Base-by-base conservation (phyloP, 768 basidiomycete genomes). In the Peribolospora baueri region DNA sequence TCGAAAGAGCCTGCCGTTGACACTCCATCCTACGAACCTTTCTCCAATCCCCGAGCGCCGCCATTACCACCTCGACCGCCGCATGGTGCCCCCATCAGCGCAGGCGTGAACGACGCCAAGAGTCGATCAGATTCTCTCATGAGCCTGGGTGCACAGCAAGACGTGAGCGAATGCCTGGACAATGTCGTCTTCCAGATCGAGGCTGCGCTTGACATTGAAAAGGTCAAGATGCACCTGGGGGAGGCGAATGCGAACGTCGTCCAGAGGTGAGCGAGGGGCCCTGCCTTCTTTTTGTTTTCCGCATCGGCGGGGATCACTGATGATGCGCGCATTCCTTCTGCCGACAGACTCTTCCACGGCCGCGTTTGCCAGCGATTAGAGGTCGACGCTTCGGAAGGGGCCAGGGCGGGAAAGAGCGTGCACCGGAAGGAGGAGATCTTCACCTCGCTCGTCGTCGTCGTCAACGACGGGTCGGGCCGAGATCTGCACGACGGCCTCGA, bases 171-270 rank as follows among this genome's bases (percentile, higher is more conserved):
- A 68, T 95, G 91, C 68, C 86, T 97, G 82, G 91, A 97, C 68
- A 97, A 97, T 63, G 90, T 90, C 70, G 82, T 98, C 74, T 93
- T 93, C 70, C 93, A 97, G 68, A 87, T 97, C 52, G 93, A 98
- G 68, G 82, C 85, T 4, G 66, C 86, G 5, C 54, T 70, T 45
- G 82, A 82, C 62, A 82, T 87, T 57, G 76, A 76, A 52, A 56
- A 61, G 46, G 56, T 54, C 5, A 75, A 72, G 7, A 62, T 69
- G 46, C 68, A 65, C 7, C 66, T 69, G 25, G 72, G 70, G 58
- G 72, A 73, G 45, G 54, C 51, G 1, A 78, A 77, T 62, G 75
- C 74, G 0, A 85, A 85, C 58, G 73, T 91, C 7, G 80, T 93
- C 49, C 86, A 88, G 68, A 73, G 80, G 88, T 87, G 42, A 40